These are phyloP conservation scores for Didymella lethalis DNA, from an alignment of 2,329 filamentous ascomycete genomes.

Conservation along the genomic window DNA sequence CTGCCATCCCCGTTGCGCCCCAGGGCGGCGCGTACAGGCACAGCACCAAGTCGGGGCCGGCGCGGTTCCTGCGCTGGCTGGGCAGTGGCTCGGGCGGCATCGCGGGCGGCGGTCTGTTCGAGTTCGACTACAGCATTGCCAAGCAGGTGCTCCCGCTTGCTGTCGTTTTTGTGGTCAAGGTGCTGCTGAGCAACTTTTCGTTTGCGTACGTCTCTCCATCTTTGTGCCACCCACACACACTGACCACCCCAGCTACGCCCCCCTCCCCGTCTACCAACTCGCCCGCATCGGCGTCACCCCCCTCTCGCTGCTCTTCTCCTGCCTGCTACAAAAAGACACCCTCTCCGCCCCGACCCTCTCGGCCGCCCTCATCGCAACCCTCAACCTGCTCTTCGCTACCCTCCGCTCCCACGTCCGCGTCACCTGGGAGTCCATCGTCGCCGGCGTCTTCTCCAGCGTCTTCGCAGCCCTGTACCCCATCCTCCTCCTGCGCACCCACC, in stretches of 20 bases:
- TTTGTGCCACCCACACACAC: neutral
- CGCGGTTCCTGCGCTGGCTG: conserved; percentile 49
- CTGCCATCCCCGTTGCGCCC: conserved; percentile 48
- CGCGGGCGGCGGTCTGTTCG: conserved; percentile 62
- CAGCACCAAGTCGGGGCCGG: conserved; percentile 33
- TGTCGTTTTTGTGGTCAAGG: conserved; percentile 59
- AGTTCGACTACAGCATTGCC: conserved; percentile 59
- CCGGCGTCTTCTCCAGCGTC: conserved; percentile 60
- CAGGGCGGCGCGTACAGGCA: conserved; percentile 44
- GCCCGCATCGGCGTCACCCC: conserved; percentile 62
- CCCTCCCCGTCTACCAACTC: conserved; percentile 61
- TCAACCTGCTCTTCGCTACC: conserved; percentile 60
- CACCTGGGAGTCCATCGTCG: conserved; percentile 60
- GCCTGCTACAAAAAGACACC: conserved; percentile 56
- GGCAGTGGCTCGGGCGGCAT: conserved; percentile 57
- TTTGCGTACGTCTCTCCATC: conserved; percentile 55
- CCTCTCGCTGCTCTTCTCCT: conserved; percentile 58
- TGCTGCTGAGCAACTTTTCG: conserved; percentile 62
- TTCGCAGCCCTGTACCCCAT: conserved; percentile 63
- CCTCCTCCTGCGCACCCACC: conserved; percentile 60
- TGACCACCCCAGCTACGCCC: conserved; percentile 55
- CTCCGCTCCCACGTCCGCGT: conserved; percentile 57
- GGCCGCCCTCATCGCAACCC: conserved; percentile 59
- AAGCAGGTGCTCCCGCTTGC: conserved; percentile 59
- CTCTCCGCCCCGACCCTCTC: conserved; percentile 60